These are phyloP conservation scores for Carex pumila DNA, from an alignment of 176 grass and related monocot genomes.

Conservation along the genomic window DNA sequence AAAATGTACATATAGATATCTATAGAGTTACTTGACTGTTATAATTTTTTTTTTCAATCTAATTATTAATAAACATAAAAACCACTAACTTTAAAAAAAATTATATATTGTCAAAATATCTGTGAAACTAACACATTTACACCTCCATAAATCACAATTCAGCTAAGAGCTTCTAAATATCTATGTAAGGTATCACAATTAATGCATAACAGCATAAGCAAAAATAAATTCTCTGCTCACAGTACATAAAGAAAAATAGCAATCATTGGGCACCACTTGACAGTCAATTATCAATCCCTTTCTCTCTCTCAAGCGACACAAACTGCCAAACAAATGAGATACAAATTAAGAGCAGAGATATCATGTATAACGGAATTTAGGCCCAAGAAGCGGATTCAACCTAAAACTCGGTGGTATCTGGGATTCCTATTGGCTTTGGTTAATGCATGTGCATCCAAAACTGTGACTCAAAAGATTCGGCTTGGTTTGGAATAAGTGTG, in stretches of 20 bases:
- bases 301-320: background rate
- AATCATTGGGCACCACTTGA: background rate
- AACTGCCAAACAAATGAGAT: conserved; percentile 14
- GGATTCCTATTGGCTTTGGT: background rate
- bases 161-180: background rate
- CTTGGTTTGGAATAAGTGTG: conserved; percentile 8
- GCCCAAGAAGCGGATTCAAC: background rate
- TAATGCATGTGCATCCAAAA: conserved; percentile 2
- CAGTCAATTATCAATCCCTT: conserved; percentile 7
- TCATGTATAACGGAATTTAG: conserved; percentile 13
- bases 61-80: too few relatives aligned
- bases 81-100: too few relatives aligned
- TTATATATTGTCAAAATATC: background rate
- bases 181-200: background rate
- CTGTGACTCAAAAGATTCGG: background rate
- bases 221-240: background rate
- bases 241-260: background rate
- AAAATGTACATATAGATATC: too few relatives aligned
- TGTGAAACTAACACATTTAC: background rate
- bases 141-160: background rate
- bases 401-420: conserved; percentile 9
- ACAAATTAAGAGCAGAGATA: conserved; percentile 3
- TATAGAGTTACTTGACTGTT: too few relatives aligned
- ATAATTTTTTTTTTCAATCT: too few relatives aligned
- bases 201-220: background rate